These are phyloP conservation scores for Eucalyptus guilfoylei DNA, from an alignment of 345 rosid species.

Conservation along the genomic window DNA sequence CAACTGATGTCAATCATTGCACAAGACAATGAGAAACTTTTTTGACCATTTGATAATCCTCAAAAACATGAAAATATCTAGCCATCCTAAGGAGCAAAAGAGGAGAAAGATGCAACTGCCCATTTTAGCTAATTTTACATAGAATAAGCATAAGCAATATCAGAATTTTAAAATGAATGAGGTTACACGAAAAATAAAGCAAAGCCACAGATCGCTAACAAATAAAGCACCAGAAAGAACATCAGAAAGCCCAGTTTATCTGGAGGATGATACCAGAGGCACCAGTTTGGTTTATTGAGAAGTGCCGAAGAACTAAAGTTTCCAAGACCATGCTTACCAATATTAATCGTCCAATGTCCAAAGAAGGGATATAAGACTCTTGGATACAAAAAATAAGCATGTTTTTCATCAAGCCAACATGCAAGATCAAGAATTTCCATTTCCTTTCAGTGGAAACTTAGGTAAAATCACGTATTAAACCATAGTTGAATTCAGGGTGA, in stretches of 20 bases:
- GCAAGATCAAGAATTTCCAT: neutral
- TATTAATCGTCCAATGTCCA: neutral
- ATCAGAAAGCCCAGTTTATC: neutral
- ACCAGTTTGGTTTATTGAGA: neutral
- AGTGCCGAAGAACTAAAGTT: neutral
- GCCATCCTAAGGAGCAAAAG: neutral
- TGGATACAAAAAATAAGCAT: neutral
- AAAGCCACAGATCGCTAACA: neutral
- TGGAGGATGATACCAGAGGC: neutral
- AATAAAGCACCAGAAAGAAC: neutral
- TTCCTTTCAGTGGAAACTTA: neutral
- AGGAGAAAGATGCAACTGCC: neutral
- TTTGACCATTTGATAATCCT: neutral
- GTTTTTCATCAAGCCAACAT: neutral
- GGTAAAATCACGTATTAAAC: neutral
- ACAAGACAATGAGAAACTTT: neutral
- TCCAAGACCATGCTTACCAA: neutral
- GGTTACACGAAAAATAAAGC: neutral
- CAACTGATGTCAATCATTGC: slow-evolving; percentile 5
- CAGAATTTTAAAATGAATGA: neutral
- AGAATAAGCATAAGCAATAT: neutral
- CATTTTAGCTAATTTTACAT: neutral
- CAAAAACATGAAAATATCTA: neutral
- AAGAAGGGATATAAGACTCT: neutral
- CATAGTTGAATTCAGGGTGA: neutral